These are phyloP conservation scores for Leccinum sublutescens DNA, from an alignment of 768 basidiomycete genomes.

Conservation along the genomic window DNA sequence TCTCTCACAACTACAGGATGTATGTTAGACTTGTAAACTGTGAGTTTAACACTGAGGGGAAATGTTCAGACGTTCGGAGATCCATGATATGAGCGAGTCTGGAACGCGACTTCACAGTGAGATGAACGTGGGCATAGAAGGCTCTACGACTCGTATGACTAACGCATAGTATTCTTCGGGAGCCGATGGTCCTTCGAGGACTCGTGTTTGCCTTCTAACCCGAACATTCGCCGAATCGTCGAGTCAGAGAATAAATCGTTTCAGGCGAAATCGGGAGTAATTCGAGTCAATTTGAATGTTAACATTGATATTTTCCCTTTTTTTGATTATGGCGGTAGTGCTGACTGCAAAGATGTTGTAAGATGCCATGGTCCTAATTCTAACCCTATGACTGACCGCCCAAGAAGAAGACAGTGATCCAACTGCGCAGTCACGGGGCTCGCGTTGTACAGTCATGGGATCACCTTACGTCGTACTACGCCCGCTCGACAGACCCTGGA, in stretches of 20 bases:
- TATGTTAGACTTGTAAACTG: neutral
- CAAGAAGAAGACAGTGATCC: neutral
- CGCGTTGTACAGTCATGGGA: neutral
- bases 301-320: neutral
- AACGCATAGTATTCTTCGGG: neutral
- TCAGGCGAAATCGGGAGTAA: neutral
- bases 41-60: neutral
- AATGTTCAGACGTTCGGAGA: neutral
- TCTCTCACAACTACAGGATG: neutral
- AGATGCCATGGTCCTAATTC: neutral
- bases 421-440: neutral
- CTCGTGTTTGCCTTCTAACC: conserved; percentile 1
- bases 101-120: neutral
- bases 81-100: neutral
- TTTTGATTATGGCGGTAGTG: neutral
- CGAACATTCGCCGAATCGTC: neutral
- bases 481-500: neutral
- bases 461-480: neutral
- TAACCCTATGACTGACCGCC: neutral
- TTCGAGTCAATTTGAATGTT: neutral
- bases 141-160: neutral
- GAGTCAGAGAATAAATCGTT: neutral
- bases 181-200: neutral
- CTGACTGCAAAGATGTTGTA: neutral
- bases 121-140: neutral